phyloP scores from a whole-genome alignment of 2,329 filamentous ascomycete species.

The Mollisiaceae sp. region DNA sequence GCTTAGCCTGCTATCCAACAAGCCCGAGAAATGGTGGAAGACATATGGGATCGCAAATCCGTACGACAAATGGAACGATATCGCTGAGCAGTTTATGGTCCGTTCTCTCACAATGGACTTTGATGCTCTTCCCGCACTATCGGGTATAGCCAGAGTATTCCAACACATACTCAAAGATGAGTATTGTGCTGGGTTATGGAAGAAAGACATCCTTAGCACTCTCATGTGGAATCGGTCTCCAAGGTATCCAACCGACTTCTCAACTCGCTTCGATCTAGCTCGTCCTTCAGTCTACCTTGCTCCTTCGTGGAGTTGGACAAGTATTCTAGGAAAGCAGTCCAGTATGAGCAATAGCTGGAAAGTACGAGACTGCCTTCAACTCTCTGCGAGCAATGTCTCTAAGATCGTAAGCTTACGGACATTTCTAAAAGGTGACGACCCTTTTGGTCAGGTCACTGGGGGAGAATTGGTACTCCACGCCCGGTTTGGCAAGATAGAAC shows the following conservation, averaged over 20 bases:
- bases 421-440: conserved; percentile 18
- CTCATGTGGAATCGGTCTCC: conserved; percentile 26
- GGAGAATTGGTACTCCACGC: conserved; percentile 24
- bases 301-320: conserved; percentile 31
- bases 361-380: conserved; percentile 16
- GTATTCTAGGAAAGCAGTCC: conserved; percentile 22
- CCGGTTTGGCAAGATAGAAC: conserved; percentile 20
- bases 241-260: conserved; percentile 19
- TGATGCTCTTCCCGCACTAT: conserved; percentile 32
- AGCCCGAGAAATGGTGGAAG: conserved; percentile 29
- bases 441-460: conserved; percentile 22
- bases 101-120: conserved; percentile 31
- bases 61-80: conserved; percentile 31
- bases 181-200: conserved; percentile 35
- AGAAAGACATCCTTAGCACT: conserved; percentile 26
- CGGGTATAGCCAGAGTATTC: conserved; percentile 31
- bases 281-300: conserved; percentile 25
- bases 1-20: conserved; percentile 13
- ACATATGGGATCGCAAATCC: conserved; percentile 23
- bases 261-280: conserved; percentile 21
- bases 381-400: conserved; percentile 10
- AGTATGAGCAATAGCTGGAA: conserved; percentile 23
- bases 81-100: conserved; percentile 24
- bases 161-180: conserved; percentile 27
- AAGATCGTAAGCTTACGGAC: conserved; percentile 22